Evolutionary conservation across 208 protist species (phyloP).

Genomic region (Trypanosoma melophagium): DNA sequence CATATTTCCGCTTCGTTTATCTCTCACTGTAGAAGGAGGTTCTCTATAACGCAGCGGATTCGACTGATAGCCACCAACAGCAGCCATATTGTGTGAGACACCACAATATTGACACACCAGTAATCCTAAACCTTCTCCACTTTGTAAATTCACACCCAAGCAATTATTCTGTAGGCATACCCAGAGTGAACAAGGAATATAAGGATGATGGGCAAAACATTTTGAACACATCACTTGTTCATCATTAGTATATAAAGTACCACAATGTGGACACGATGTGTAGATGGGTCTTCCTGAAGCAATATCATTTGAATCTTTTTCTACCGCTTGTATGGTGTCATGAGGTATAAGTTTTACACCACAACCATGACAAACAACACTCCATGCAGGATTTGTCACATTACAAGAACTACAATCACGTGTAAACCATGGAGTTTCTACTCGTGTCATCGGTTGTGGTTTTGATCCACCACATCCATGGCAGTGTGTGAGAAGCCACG

Average conservation of each 20-base stretch:
- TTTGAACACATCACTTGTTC: constrained; percentile 20
- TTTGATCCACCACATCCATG: constrained; percentile 35
- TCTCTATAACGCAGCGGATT: constrained; percentile 22
- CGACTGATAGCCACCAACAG: constrained; percentile 12
- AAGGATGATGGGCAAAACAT: constrained; percentile 16
- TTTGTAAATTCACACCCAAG: constrained; percentile 47
- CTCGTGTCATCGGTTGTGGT: constrained; percentile 6
- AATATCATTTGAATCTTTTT: not conserved
- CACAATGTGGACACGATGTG: constrained; percentile 27
- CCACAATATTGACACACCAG: constrained; percentile 22
- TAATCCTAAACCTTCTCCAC: not conserved
- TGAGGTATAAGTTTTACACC: not conserved
- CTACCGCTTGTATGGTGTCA: not conserved
- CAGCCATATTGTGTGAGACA: constrained; percentile 9
- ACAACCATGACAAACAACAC: constrained; percentile 28
- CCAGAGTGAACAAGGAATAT: constrained; percentile 31
- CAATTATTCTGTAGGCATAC: constrained; percentile 67
- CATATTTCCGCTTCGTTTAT: not conserved
- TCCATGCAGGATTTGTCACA: constrained; percentile 32
- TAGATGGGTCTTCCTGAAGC: not conserved
- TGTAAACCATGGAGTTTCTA: constrained; percentile 47
- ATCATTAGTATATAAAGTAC: constrained; percentile 20
- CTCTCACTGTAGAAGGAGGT: not conserved
- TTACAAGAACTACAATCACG: constrained; percentile 33
- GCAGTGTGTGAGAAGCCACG: constrained; percentile 44